Conservation (phyloP, 2,329 filamentous ascomycete genomes). For the Stemphylium vesicarium region DNA sequence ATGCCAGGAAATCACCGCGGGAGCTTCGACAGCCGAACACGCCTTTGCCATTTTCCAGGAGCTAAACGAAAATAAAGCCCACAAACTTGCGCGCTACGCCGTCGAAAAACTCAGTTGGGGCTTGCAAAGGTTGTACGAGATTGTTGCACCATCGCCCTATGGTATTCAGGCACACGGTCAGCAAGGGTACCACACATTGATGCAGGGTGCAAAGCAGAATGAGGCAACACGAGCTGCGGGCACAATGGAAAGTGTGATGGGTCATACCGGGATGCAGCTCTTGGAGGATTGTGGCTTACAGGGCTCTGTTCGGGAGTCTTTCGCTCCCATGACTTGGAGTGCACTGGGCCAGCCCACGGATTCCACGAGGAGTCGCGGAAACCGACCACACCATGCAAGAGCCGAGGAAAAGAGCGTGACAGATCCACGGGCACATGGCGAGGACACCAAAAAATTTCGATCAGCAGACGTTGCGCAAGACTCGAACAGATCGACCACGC, state of each 20-base stretch:
- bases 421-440: not conserved
- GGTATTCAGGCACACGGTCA: conserved; percentile 8
- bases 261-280: conserved; percentile 55
- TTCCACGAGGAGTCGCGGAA: conserved; percentile 18
- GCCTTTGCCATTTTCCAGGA: conserved; percentile 53
- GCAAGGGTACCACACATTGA: conserved; percentile 5
- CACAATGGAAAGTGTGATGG: conserved; percentile 53
- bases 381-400: not conserved
- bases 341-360: conserved; percentile 11
- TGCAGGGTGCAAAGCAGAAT: conserved; percentile 17
- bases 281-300: conserved; percentile 56
- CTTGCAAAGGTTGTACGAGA: conserved; percentile 27
- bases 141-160: conserved; percentile 13
- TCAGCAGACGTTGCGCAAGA: conserved; percentile 23
- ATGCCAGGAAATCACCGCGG: conserved; percentile 40
- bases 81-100: conserved; percentile 55
- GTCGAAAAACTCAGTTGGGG: conserved; percentile 49
- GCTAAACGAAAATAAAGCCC: conserved; percentile 52
- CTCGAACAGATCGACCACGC: conserved; percentile 13
- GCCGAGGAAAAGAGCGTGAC: not conserved
- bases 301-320: conserved; percentile 40
- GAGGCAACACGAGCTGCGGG: conserved; percentile 16
- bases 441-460: conserved; percentile 19
- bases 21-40: conserved; percentile 46
- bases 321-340: conserved; percentile 42